Percentiles rank a stretch among this genome's conserved stretches.
phyloP scores from a whole-genome alignment of 495 filamentous ascomycete species.

The Penicillium manginii region DNA sequence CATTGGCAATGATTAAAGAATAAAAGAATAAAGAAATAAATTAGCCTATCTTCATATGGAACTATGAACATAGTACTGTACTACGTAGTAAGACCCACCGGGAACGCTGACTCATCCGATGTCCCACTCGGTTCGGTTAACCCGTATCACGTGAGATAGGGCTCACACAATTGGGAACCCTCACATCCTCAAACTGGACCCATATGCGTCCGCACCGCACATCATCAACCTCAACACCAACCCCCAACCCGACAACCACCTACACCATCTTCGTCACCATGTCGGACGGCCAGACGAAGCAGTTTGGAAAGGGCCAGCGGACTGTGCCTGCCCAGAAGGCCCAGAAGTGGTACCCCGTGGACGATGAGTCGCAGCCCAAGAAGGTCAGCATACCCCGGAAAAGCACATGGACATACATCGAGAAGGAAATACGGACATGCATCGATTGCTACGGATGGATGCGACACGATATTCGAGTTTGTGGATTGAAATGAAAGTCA shows the following conservation, averaged over 20 bases:
- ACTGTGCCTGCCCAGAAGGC: constrained; percentile 90
- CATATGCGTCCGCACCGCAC: constrained; percentile 33
- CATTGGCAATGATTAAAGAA: too few species aligned
- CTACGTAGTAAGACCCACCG: background rate
- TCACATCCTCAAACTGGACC: constrained; percentile 30
- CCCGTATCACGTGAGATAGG: constrained; percentile 34
- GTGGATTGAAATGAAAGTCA: constrained; percentile 11
- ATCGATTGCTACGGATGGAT: constrained; percentile 32
- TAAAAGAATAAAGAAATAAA: background rate
- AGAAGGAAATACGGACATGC: constrained; percentile 29
- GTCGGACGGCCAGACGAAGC: constrained; percentile 83
- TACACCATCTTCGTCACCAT: constrained; percentile 59
- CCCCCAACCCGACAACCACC: constrained; percentile 53
- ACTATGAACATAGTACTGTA: background rate
- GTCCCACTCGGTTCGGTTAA: constrained; percentile 32
- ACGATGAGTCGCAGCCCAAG: constrained; percentile 87
- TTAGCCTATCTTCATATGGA: background rate
- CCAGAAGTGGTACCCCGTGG: constrained; percentile 98
- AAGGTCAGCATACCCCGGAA: constrained; percentile 69
- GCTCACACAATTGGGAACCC: constrained; percentile 25
- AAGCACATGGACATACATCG: constrained; percentile 9
- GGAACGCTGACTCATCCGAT: constrained; percentile 15
- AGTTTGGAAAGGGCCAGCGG: constrained; percentile 96
- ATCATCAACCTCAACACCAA: constrained; percentile 49
- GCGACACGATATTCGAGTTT: constrained; percentile 34